These are phyloP conservation scores for Symmetrospora coprosmae DNA, from an alignment of 768 basidiomycete genomes.

Conservation along the genomic window DNA sequence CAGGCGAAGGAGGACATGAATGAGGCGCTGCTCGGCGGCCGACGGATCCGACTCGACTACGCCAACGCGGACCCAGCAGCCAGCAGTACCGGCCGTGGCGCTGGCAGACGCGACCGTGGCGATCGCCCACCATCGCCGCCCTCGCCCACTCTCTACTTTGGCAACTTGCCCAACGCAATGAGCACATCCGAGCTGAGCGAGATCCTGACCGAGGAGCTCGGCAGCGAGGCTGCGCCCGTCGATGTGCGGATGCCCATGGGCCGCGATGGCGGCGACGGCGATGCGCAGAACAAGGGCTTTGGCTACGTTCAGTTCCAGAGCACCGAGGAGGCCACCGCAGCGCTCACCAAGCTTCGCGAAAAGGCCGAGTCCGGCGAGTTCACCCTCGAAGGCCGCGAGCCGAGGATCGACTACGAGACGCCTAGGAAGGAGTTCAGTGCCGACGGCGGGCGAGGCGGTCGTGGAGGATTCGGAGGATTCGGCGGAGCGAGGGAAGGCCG, in stretches of 20 bases:
- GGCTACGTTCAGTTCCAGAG: not conserved
- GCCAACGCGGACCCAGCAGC: slow-evolving; percentile 51
- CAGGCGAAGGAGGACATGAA: slow-evolving; percentile 46
- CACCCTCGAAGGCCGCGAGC: not conserved
- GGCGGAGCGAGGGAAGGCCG: slow-evolving; percentile 36
- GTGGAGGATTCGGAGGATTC: slow-evolving; percentile 20
- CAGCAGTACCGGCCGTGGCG: not conserved
- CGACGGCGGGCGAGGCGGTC: slow-evolving; percentile 34
- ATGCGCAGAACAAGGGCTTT: not conserved
- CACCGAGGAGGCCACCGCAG: not conserved
- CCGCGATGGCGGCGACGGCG: not conserved
- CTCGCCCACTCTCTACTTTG: not conserved
- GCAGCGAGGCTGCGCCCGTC: not conserved
- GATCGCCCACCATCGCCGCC: slow-evolving; percentile 32
- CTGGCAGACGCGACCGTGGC: slow-evolving; percentile 43
- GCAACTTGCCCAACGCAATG: not conserved
- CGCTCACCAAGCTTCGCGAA: not conserved
- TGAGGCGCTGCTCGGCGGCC: slow-evolving; percentile 63
- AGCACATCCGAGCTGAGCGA: not conserved
- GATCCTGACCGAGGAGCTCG: not conserved
- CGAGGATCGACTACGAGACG: not conserved
- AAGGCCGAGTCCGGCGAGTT: not conserved
- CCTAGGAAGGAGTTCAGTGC: not conserved
- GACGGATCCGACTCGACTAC: slow-evolving; percentile 63
- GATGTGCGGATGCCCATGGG: not conserved